These are phyloP conservation scores for Sugiyamaella grinbergsii DNA, from an alignment of 1,139 yeast species.

Conservation along the genomic window DNA sequence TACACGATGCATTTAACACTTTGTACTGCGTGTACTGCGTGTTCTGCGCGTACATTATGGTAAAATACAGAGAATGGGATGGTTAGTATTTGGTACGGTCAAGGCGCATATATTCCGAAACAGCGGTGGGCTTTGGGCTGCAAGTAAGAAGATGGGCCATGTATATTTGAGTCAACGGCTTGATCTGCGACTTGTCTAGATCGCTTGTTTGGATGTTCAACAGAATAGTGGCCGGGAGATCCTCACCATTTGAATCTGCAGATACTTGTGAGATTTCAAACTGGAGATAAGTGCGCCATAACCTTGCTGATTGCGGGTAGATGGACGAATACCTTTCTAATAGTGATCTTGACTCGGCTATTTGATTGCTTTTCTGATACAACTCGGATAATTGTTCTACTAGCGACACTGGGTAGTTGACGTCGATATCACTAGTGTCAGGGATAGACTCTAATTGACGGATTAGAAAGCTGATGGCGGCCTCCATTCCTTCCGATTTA, in stretches of 20 bases:
- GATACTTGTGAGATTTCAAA: slow-evolving; percentile 35
- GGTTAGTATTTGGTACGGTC: slow-evolving; percentile 17
- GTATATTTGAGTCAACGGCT: slow-evolving; percentile 41
- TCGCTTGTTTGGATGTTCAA: slow-evolving; percentile 19
- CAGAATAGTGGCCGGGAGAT: background rate
- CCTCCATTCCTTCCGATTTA: slow-evolving; percentile 7
- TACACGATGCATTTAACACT: no score
- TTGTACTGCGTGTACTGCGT: no score
- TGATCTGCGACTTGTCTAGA: slow-evolving; percentile 34
- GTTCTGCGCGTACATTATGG: no score
- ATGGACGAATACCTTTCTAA: slow-evolving; percentile 29
- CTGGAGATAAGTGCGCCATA: slow-evolving; percentile 41
- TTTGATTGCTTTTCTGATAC: slow-evolving; percentile 27
- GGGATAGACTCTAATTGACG: background rate
- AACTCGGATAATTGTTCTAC: slow-evolving; percentile 22
- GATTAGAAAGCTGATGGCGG: slow-evolving; percentile 8
- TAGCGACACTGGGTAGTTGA: slow-evolving; percentile 18
- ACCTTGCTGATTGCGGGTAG: slow-evolving; percentile 35
- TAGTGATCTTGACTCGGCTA: slow-evolving; percentile 32
- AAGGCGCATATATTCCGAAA: slow-evolving; percentile 15
- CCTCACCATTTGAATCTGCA: slow-evolving; percentile 2
- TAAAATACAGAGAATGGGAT: no score
- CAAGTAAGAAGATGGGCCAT: slow-evolving; percentile 37
- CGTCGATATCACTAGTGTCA: background rate
- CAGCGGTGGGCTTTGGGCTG: slow-evolving; percentile 18